Evolutionary conservation across 2,329 filamentous ascomycete species (phyloP).

Genomic region (Ilyonectria sp.): DNA sequence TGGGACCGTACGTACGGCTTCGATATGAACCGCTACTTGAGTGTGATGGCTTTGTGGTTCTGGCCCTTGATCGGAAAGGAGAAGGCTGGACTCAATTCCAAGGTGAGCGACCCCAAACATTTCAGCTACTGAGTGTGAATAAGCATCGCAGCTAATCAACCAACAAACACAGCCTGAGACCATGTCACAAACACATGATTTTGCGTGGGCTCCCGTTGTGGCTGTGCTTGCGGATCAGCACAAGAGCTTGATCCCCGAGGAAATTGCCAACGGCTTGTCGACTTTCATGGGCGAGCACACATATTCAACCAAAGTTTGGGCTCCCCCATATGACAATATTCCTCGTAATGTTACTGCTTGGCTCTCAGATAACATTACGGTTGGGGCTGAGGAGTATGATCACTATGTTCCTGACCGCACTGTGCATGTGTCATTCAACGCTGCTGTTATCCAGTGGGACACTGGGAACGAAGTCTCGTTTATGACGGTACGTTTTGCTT

Average conservation of each 20-base stretch:
- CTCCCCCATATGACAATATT: conserved; percentile 70
- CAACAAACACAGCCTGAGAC: conserved; percentile 58
- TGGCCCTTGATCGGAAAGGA: conserved; percentile 71
- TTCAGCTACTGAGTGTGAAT: too few relatives aligned
- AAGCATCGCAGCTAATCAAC: not conserved
- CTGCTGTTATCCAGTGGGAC: conserved; percentile 73
- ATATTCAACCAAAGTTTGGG: conserved; percentile 64
- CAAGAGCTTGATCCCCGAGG: conserved; percentile 60
- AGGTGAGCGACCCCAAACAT: conserved; percentile 40
- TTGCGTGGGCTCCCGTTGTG: conserved; percentile 70
- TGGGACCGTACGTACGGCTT: conserved; percentile 77
- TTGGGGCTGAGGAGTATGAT: conserved; percentile 72
- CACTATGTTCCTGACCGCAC: conserved; percentile 69
- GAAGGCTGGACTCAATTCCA: conserved; percentile 52
- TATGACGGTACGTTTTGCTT: conserved; percentile 42
- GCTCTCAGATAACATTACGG: conserved; percentile 69
- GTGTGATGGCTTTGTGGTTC: conserved; percentile 70
- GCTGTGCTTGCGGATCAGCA: conserved; percentile 68
- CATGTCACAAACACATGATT: conserved; percentile 74
- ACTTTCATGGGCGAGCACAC: conserved; percentile 68
- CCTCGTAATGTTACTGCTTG: conserved; percentile 73
- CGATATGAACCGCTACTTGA: conserved; percentile 75
- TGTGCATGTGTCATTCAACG: conserved; percentile 66
- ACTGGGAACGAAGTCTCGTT: conserved; percentile 54
- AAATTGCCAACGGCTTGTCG: conserved; percentile 57